Conservation (phyloP, 768 basidiomycete species). For the Russula olivacea region DNA sequence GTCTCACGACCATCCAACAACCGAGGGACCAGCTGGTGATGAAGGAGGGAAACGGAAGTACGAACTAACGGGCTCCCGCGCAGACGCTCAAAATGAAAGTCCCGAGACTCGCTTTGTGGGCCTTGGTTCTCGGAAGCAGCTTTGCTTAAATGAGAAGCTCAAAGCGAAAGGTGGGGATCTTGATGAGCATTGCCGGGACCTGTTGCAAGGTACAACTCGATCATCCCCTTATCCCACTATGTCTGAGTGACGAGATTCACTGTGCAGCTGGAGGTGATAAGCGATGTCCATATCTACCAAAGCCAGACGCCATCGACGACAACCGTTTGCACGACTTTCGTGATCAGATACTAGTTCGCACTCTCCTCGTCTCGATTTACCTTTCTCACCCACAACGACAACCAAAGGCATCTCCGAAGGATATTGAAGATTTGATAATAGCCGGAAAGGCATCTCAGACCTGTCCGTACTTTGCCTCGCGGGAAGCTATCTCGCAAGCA, state of each 20-base stretch:
- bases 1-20: neutral
- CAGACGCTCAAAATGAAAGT: slow-evolving; percentile 25
- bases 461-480: slow-evolving; percentile 92
- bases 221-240: neutral
- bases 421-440: slow-evolving; percentile 86
- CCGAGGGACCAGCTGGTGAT: neutral
- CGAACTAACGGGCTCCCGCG: slow-evolving; percentile 11
- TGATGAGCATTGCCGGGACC: slow-evolving; percentile 83
- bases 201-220: slow-evolving; percentile 51
- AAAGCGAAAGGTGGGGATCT: slow-evolving; percentile 58
- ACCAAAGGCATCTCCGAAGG: slow-evolving; percentile 74
- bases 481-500: slow-evolving; percentile 83
- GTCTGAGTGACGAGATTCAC: neutral
- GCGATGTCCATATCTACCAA: slow-evolving; percentile 74
- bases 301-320: slow-evolving; percentile 50
- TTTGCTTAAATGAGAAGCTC: slow-evolving; percentile 86
- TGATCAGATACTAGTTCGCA: slow-evolving; percentile 74
- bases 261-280: slow-evolving; percentile 52
- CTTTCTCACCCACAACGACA: neutral
- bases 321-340: slow-evolving; percentile 70
- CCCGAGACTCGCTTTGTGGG: slow-evolving; percentile 60
- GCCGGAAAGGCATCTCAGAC: slow-evolving; percentile 61
- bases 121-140: slow-evolving; percentile 82
- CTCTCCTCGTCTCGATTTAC: neutral
- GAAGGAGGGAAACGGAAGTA: slow-evolving; percentile 11